Conservation (phyloP, 1,284 basidiomycete species). For the Fomitopsis pinicola region DNA sequence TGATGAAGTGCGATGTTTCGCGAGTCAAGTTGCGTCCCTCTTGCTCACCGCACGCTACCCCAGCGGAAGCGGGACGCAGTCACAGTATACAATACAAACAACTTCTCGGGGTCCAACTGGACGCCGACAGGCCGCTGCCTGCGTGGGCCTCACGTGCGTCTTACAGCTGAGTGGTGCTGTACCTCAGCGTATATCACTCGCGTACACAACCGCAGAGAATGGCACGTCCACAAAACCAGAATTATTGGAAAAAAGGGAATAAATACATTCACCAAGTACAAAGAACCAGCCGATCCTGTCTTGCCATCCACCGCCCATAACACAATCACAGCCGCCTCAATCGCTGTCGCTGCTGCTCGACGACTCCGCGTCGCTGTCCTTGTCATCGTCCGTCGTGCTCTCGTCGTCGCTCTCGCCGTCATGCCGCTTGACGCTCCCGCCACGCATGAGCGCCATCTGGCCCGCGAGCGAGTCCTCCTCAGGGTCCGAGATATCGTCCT, state of each 20-base stretch:
- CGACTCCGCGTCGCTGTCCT: slow-evolving; percentile 38
- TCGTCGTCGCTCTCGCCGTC: slow-evolving; percentile 42
- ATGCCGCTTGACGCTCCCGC: slow-evolving; percentile 67
- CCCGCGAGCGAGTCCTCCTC: slow-evolving; percentile 95
- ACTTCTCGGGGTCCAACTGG: too few relatives aligned
- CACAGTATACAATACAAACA: too few relatives aligned
- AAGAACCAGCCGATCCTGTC: not conserved
- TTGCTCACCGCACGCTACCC: too few relatives aligned
- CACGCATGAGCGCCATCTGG: slow-evolving; percentile 98
- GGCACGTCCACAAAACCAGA: not conserved
- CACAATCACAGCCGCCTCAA: not conserved
- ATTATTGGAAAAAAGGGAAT: not conserved
- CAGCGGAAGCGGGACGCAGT: too few relatives aligned
- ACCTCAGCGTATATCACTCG: too few relatives aligned
- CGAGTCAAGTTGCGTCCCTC: too few relatives aligned
- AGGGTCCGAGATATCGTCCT: slow-evolving; percentile 94
- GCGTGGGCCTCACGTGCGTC: too few relatives aligned
- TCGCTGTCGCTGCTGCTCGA: slow-evolving; percentile 22
- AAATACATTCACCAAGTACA: not conserved
- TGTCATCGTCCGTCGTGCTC: slow-evolving; percentile 43
- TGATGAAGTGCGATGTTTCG: too few relatives aligned
- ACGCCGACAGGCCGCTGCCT: too few relatives aligned
- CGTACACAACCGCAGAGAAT: too few relatives aligned
- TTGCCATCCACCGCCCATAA: not conserved
- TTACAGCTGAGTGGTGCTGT: too few relatives aligned